Base-by-base conservation (phyloP, 2,329 filamentous ascomycete species). In the Aureobasidium sp. region DNA sequence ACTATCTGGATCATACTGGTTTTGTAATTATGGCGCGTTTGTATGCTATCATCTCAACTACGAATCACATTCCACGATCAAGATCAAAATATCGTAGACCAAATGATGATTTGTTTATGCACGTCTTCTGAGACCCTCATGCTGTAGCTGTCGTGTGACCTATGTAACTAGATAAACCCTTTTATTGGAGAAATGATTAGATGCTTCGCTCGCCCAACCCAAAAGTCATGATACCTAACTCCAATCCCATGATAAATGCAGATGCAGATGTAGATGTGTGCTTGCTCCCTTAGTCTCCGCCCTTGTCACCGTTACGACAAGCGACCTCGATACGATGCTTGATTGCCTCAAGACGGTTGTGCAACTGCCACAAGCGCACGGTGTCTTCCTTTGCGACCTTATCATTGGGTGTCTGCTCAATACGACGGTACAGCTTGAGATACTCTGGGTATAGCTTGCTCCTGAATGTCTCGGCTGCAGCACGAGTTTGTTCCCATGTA, bases 371-470 rank as follows among this genome's bases (percentile, higher is more conserved):
- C 59, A 87, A 68, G 63, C 78, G 76, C 47, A 80, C 77, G 64
- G 83, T 72, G 67, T 86, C 81, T 26, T 77, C 68, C 47, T 64
- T 62, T 5, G 64, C 64, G 9, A 73, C 68, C 36, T 65, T 50
- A 23, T 34, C 66, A 12, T 71, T 67, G 44, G 57, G 46, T 23
- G 52, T 63, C 26, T 26, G 62, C 65, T 72, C 71, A 12, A 71
- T 68, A n/a, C 66, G 66, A 68, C 80, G 79, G 70, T 86, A 83
- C 67, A 85, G 70, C 67, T 78, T 72, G 66, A 79, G 78, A 67
- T 87, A 87, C 62, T 78, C 79, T 39, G 80, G 79, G 68, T 87
- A 86, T 64, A 80, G 80, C 59, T 75, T 75, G 68, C 84, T 83
- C 46, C 67, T 66, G 71, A 87, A 87, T 53, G 75, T 76, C 66